Evolutionary conservation across 805 yeast genomes (phyloP).

Genomic region (Candida insectorum): DNA sequence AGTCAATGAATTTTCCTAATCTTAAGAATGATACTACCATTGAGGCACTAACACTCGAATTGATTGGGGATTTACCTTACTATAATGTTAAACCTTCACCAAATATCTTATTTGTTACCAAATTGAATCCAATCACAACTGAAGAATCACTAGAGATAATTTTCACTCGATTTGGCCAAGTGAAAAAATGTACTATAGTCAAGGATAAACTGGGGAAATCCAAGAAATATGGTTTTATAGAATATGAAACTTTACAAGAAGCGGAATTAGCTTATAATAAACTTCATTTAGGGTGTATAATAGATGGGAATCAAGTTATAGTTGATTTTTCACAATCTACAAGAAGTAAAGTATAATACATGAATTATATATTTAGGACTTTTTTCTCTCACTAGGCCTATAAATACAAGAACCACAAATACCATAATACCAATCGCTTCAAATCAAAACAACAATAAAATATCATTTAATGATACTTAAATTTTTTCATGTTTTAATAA

Average conservation of each 20-base stretch:
- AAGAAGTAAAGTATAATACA: conserved; percentile 1
- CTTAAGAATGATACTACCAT: conserved; percentile 35
- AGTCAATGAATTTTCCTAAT: conserved; percentile 9
- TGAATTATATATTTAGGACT: background rate
- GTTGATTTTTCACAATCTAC: conserved; percentile 64
- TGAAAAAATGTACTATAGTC: conserved; percentile 50
- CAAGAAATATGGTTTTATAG: conserved; percentile 62
- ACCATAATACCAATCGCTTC: background rate
- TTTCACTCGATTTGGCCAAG: conserved; percentile 60
- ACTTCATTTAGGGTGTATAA: conserved; percentile 54
- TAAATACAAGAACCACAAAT: conserved; percentile 5
- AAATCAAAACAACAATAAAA: background rate
- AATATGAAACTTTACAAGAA: conserved; percentile 42
- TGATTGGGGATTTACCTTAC: conserved; percentile 60
- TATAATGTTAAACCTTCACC: conserved; percentile 61
- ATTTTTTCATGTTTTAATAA: background rate
- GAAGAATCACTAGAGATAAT: conserved; percentile 53
- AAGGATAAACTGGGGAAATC: conserved; percentile 49
- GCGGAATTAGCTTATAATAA: conserved; percentile 63
- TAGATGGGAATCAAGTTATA: conserved; percentile 61
- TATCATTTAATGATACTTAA: background rate
- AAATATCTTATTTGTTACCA: conserved; percentile 58
- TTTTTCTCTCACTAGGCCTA: no score
- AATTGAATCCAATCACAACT: conserved; percentile 59
- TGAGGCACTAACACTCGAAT: conserved; percentile 59